These are phyloP conservation scores for Penicillium fimorum DNA, from an alignment of 495 filamentous ascomycete species.

Conservation along the genomic window DNA sequence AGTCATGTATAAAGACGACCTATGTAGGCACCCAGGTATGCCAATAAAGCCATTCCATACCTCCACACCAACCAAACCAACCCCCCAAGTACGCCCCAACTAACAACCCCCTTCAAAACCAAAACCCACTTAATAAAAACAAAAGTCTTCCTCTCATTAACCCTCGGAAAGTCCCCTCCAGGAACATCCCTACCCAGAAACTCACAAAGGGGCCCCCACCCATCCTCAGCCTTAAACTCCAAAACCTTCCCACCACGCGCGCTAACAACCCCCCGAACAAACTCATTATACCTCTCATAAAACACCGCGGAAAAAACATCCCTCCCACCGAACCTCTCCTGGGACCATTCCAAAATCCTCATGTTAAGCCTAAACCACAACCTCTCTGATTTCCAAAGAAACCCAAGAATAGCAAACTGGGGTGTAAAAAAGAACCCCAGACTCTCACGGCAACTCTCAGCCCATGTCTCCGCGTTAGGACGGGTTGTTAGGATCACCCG, in stretches of 20 bases:
- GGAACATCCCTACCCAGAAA: conserved; percentile 14
- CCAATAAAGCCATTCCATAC: background rate
- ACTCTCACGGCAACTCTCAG: conserved; percentile 9
- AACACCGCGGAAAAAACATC: conserved; percentile 5
- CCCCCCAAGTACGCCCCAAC: conserved; percentile 10
- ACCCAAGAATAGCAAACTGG: conserved; percentile 4
- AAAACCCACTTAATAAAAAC: conserved; percentile 12
- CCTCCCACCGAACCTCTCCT: background rate
- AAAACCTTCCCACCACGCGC: conserved; percentile 7
- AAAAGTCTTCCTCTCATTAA: conserved; percentile 14
- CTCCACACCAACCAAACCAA: conserved; percentile 13
- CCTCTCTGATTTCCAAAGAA: conserved; percentile 13
- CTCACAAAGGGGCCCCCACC: conserved; percentile 15
- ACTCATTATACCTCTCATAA: conserved; percentile 15
- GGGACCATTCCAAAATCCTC: conserved; percentile 14
- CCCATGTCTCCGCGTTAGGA: conserved; percentile 10
- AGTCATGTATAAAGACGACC: background rate
- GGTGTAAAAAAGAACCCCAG: conserved; percentile 16
- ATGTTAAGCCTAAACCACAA: conserved; percentile 17
- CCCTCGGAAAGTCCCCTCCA: background rate
- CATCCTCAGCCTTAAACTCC: conserved; percentile 20
- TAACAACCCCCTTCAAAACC: conserved; percentile 12
- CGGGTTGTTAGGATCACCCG: conserved; percentile 6
- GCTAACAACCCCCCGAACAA: conserved; percentile 5
- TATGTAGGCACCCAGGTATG: background rate